A percentile compares a stretch with the other conserved stretches of the same genome.
These are phyloP conservation scores for Lentinula aciculospora DNA, from an alignment of 768 basidiomycete genomes.

Conservation along the genomic window DNA sequence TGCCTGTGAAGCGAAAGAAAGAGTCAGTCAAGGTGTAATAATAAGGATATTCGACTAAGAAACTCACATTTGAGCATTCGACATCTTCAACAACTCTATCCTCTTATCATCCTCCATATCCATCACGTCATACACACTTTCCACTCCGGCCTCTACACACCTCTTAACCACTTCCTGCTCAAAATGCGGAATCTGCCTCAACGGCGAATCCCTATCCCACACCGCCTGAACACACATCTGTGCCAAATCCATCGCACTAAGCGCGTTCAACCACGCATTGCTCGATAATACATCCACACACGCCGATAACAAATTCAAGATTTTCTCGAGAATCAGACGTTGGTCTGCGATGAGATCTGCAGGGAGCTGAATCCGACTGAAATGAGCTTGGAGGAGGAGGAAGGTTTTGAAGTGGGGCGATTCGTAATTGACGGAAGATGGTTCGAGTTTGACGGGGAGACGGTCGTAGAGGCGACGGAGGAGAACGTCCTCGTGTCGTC, in stretches of 20 bases:
- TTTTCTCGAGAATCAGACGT: slow-evolving; percentile 79
- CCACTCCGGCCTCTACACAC: slow-evolving; percentile 76
- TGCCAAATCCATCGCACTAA: slow-evolving; percentile 95
- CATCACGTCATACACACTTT: slow-evolving; percentile 96
- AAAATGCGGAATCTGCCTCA: slow-evolving; percentile 97
- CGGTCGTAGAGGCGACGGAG: slow-evolving; percentile 92
- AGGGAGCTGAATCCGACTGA: slow-evolving; percentile 87
- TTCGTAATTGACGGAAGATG: slow-evolving; percentile 66
- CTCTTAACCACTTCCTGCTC: slow-evolving; percentile 82
- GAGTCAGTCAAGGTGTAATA: slow-evolving; percentile 13
- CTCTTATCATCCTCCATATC: slow-evolving; percentile 95
- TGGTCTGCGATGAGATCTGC: slow-evolving; percentile 95
- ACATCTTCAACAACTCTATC: slow-evolving; percentile 78
- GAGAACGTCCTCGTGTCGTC: slow-evolving; percentile 84
- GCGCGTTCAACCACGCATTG: slow-evolving; percentile 89
- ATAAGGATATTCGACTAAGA: background rate
- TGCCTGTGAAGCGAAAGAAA: slow-evolving; percentile 48
- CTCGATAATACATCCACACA: slow-evolving; percentile 98
- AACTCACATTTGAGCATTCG: slow-evolving; percentile 79
- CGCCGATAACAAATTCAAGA: slow-evolving; percentile 85
- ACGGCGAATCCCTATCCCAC: slow-evolving; percentile 95
- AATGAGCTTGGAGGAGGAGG: slow-evolving; percentile 94
- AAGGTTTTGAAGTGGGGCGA: slow-evolving; percentile 98
- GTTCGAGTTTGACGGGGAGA: slow-evolving; percentile 89
- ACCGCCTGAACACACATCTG: slow-evolving; percentile 99